A percentile compares a stretch with the other conserved stretches of the same genome.
phyloP scores from a whole-genome alignment of 495 filamentous ascomycete genomes.

The Xylaria telfairii region DNA sequence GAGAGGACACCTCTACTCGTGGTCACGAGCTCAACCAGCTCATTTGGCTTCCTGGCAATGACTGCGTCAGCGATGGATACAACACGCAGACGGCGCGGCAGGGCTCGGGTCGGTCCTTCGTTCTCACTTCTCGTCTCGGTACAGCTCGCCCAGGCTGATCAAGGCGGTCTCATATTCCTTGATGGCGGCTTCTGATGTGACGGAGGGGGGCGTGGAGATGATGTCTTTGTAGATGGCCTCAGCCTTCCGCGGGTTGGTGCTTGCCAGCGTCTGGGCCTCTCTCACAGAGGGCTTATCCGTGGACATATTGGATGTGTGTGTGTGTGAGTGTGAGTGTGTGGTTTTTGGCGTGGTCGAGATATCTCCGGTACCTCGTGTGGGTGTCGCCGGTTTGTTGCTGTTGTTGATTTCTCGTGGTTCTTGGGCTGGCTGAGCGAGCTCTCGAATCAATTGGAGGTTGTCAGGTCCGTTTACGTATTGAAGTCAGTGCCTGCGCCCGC shows the following conservation, averaged over 20 bases:
- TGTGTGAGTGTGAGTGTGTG: background rate
- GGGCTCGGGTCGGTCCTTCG: background rate
- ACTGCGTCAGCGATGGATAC: conserved; percentile 23
- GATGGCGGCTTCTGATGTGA: conserved; percentile 78
- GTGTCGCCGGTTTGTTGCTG: background rate
- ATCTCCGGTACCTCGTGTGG: background rate
- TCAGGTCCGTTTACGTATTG: conserved; percentile 27
- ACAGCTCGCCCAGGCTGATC: conserved; percentile 86
- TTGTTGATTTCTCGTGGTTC: conserved; percentile 12
- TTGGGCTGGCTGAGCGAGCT: conserved; percentile 20
- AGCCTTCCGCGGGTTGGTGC: conserved; percentile 78
- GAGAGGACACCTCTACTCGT: conserved; percentile 89
- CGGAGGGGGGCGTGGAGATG: conserved; percentile 80
- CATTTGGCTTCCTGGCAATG: conserved; percentile 68
- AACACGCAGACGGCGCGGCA: background rate
- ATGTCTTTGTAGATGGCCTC: conserved; percentile 86
- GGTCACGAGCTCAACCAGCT: conserved; percentile 89
- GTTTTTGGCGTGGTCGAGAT: background rate
- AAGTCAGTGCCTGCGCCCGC: conserved; percentile 23
- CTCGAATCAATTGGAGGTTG: conserved; percentile 13
- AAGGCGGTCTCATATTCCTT: conserved; percentile 86
- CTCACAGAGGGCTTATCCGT: conserved; percentile 47
- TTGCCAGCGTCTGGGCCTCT: conserved; percentile 83
- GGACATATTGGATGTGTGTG: conserved; percentile 34
- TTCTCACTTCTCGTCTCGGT: conserved; percentile 80